Percentiles rank a stretch among this genome's conserved stretches.
Conservation (phyloP, 345 rosid species). For the Hibiscus tridactylites region DNA sequence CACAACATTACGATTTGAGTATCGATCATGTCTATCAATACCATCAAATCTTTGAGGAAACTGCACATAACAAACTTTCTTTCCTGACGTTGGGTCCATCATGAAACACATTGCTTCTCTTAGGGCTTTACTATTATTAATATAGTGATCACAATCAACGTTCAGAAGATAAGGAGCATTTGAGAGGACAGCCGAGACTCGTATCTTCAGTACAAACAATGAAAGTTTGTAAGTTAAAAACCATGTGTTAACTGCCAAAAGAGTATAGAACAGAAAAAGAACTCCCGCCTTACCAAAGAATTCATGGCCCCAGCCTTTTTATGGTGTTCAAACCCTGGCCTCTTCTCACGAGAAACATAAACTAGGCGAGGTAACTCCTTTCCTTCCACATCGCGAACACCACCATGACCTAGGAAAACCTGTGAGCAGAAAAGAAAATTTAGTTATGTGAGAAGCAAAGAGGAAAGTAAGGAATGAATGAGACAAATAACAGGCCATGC, state of each 20-base stretch:
- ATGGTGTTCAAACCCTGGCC: conserved; percentile 98
- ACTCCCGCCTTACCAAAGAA: conserved; percentile 46
- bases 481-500: background rate
- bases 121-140: conserved; percentile 88
- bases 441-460: background rate
- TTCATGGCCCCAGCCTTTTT: conserved; percentile 99
- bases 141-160: conserved; percentile 91
- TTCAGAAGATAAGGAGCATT: conserved; percentile 90
- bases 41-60: conserved; percentile 99
- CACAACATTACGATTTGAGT: conserved; percentile 88
- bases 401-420: conserved; percentile 89
- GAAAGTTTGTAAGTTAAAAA: background rate
- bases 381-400: conserved; percentile 67
- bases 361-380: conserved; percentile 84
- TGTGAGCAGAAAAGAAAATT: conserved; percentile 18
- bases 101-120: conserved; percentile 98
- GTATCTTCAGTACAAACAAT: conserved; percentile 37
- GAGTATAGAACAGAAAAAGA: background rate
- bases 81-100: conserved; percentile 93
- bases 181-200: conserved; percentile 89
- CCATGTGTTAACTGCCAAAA: background rate
- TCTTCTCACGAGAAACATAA: conserved; percentile 97
- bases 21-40: conserved; percentile 91
- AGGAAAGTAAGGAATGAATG: background rate
- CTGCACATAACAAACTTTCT: conserved; percentile 92